These are phyloP conservation scores for Gillenia trifoliata DNA, from an alignment of 306 rosid genomes.

Conservation along the genomic window DNA sequence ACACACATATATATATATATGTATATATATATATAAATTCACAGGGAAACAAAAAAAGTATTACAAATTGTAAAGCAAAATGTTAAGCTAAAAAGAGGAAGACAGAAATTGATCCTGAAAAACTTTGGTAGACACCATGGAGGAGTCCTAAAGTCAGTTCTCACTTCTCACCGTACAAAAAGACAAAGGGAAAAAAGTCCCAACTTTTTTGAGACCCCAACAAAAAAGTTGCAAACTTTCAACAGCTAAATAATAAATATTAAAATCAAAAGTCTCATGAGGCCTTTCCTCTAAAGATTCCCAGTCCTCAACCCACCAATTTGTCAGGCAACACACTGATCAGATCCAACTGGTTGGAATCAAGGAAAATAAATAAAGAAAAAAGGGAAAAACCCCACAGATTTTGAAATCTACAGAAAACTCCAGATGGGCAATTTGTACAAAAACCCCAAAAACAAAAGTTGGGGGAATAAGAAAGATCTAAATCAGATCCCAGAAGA, in stretches of 20 bases:
- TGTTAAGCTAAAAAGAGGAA: not conserved
- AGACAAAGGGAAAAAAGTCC: slow-evolving; percentile 43
- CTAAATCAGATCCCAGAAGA: slow-evolving; percentile 59
- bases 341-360: slow-evolving; percentile 43
- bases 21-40: not conserved
- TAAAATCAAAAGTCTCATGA: slow-evolving; percentile 22
- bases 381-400: slow-evolving; percentile 28
- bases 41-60: not conserved
- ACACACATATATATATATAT: accelerated
- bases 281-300: slow-evolving; percentile 25
- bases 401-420: slow-evolving; percentile 4
- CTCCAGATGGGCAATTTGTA: slow-evolving; percentile 20
- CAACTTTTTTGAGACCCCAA: slow-evolving; percentile 30
- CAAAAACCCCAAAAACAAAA: slow-evolving; percentile 17
- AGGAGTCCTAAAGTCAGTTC: slow-evolving; percentile 48
- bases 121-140: slow-evolving; percentile 28
- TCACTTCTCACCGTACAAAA: slow-evolving; percentile 28
- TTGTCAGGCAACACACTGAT: slow-evolving; percentile 53
- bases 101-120: slow-evolving; percentile 10
- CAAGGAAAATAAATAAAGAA: slow-evolving; percentile 21
- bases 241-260: slow-evolving; percentile 38
- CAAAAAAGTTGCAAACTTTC: slow-evolving; percentile 10
- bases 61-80: not conserved
- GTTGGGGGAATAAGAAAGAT: slow-evolving; percentile 36
- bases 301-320: slow-evolving; percentile 28